Percentiles rank a stretch among this genome's conserved stretches.
Evolutionary conservation across 352 stramenopile genomes (phyloP).

Genomic region (Globisporangium carolinianum): DNA sequence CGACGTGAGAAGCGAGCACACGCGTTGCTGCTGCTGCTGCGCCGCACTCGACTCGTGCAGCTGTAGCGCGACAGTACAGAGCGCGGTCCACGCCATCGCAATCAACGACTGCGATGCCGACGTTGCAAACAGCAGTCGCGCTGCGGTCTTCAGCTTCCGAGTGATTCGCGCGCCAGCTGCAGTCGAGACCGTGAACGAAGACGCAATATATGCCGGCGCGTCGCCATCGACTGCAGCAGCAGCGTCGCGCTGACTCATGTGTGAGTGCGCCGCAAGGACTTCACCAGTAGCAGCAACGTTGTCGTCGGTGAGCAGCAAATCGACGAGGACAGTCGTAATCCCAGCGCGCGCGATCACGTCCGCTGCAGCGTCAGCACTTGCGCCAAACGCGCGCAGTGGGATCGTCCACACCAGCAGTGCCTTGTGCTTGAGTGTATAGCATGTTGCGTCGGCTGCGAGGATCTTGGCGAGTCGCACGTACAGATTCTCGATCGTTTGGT

Average conservation of each 20-base stretch:
- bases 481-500: constrained; percentile 41
- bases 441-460: constrained; percentile 30
- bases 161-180: neutral
- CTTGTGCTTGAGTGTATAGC: constrained; percentile 31
- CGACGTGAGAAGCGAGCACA: neutral
- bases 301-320: constrained; percentile 7
- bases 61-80: constrained; percentile 26
- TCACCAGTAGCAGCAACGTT: too few species aligned
- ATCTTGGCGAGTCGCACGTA: constrained; percentile 39
- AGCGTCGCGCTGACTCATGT: neutral
- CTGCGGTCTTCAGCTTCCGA: constrained; percentile 13
- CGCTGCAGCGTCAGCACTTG: constrained; percentile 2
- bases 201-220: neutral
- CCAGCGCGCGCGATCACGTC: constrained; percentile 15
- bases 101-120: constrained; percentile 18
- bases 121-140: constrained; percentile 18
- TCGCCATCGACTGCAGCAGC: neutral
- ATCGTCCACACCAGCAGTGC: constrained; percentile 33
- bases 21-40: too few species aligned
- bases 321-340: constrained; percentile 9
- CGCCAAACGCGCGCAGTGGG: constrained; percentile 4
- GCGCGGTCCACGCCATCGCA: constrained; percentile 24
- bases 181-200: neutral
- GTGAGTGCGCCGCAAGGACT: neutral
- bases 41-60: constrained; percentile 18